Evolutionary conservation across 129 eudicot genomes (phyloP).

Genomic region (Heracleum sosnowskyi): DNA sequence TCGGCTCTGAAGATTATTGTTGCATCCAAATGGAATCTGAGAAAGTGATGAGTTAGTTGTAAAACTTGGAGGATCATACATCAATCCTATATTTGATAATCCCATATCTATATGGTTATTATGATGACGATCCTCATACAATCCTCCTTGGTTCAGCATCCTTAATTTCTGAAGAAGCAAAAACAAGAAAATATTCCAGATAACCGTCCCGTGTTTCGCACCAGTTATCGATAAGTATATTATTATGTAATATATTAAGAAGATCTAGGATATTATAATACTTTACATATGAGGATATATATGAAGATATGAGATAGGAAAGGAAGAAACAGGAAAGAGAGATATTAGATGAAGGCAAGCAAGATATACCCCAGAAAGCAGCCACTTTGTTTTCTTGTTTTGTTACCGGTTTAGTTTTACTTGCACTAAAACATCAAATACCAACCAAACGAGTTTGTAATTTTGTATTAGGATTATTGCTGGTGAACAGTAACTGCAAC

Average conservation of each 20-base stretch:
- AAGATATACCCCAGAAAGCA: slow-evolving; percentile 4
- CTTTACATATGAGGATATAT: neutral
- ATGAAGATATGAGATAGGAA: neutral
- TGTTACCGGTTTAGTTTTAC: slow-evolving; percentile 2
- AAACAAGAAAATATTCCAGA: neutral
- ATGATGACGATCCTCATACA: slow-evolving; percentile 35
- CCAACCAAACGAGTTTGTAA: neutral
- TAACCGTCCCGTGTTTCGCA: neutral
- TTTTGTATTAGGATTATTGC: no score
- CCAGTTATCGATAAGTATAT: neutral
- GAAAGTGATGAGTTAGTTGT: slow-evolving; percentile 9
- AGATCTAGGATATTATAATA: neutral
- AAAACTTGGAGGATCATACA: slow-evolving; percentile 24
- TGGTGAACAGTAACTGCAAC: neutral
- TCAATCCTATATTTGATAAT: slow-evolving; percentile 27
- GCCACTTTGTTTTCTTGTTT: neutral
- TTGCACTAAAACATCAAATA: neutral
- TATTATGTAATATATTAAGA: no score
- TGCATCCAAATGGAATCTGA: slow-evolving; percentile 30
- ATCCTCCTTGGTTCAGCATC: slow-evolving; percentile 56
- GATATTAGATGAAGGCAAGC: slow-evolving; percentile 3
- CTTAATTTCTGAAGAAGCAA: neutral
- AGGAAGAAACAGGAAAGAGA: neutral
- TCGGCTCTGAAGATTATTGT: slow-evolving; percentile 21
- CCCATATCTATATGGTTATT: slow-evolving; percentile 21